phyloP scores from a whole-genome alignment of 495 filamentous ascomycete species.

The Aspergillus asperescens region DNA sequence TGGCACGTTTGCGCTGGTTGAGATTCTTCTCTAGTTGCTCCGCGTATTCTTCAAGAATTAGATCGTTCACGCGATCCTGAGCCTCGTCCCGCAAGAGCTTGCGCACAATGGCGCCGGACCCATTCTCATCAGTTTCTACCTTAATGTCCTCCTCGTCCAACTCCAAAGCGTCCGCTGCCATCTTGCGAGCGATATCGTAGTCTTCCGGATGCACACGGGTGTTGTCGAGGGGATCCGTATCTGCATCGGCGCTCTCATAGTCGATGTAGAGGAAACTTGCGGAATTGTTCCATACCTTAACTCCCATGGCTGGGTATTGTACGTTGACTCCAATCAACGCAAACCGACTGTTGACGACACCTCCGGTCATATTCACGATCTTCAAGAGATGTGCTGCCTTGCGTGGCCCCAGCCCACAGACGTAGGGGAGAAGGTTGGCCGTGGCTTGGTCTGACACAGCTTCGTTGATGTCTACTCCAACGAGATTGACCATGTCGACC shows the following conservation, averaged over 20 bases:
- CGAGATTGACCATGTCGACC: slow-evolving; percentile 97
- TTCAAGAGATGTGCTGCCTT: slow-evolving; percentile 86
- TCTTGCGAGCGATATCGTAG: slow-evolving; percentile 94
- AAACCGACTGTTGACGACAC: slow-evolving; percentile 70
- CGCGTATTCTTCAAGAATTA: slow-evolving; percentile 94
- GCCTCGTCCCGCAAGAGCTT: slow-evolving; percentile 87
- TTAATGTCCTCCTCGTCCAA: slow-evolving; percentile 97
- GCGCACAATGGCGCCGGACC: slow-evolving; percentile 81
- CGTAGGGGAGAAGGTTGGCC: slow-evolving; percentile 82
- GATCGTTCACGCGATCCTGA: slow-evolving; percentile 90
- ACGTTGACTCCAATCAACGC: slow-evolving; percentile 84
- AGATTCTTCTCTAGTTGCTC: slow-evolving; percentile 91
- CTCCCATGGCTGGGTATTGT: slow-evolving; percentile 75
- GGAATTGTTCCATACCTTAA: slow-evolving; percentile 90
- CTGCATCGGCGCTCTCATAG: slow-evolving; percentile 69
- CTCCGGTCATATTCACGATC: slow-evolving; percentile 82
- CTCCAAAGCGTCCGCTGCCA: slow-evolving; percentile 94
- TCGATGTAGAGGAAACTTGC: slow-evolving; percentile 90
- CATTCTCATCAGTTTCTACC: slow-evolving; percentile 83
- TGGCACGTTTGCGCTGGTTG: slow-evolving; percentile 90
- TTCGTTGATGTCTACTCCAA: slow-evolving; percentile 91
- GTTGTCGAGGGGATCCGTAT: slow-evolving; percentile 87
- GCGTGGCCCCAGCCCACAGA: slow-evolving; percentile 87
- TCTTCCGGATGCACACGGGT: slow-evolving; percentile 97
- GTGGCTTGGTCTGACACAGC: slow-evolving; percentile 72